Evolutionary conservation across 306 rosid species (phyloP), one percentile per base, ranked within the genome.

Genomic region (Prunus mongolica): DNA sequence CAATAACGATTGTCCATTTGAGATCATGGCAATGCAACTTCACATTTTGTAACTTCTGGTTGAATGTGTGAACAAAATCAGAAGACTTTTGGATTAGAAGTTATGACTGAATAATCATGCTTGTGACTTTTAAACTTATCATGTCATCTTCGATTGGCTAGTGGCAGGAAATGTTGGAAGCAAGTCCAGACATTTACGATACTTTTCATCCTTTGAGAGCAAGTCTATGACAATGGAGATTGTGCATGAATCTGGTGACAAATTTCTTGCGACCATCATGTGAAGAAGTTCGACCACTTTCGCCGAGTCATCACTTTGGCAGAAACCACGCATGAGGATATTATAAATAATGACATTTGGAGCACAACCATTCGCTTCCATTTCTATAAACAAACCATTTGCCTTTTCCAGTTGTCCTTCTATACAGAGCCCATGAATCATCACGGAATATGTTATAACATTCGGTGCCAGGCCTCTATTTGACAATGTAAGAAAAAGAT

Each of bases 221-320:
- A 83, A 69, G 70, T 77, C 82, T 73, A 82, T 20, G 12, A 86
- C 82, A 30, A 82, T 64, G 76, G 85, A 41, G 61, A 54, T 27
- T 70, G 80, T 82, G 52, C 67, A 63, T 71, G 38, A 58, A 69
- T 86, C 81, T 13, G 90, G 88, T 58, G 69, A 74, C 76, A 86
- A 30, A 41, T 76, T 76, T 78, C 64, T 83, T 83, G 70, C 49
- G 0, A 28, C 67, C 86, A 79, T 84, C 65, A 79, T 75, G 65
- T 83, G 87, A 56, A 89, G 83, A 88, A 83, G 82, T 76, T 86
- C 81, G 60, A 84, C 82, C 63, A 83, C 86, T 75, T 81, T 79
- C 8, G 50, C 63, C 13, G 54, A 68, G 75, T 79, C 71, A 72
- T 80, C 65, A 58, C 73, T 84, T 70, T 76, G 65, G 65, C 20